Evolutionary conservation across 2,329 filamentous ascomycete genomes (phyloP), one percentile per base, ranked within the genome.

Genomic region (Aspergillus pseudonomiae): DNA sequence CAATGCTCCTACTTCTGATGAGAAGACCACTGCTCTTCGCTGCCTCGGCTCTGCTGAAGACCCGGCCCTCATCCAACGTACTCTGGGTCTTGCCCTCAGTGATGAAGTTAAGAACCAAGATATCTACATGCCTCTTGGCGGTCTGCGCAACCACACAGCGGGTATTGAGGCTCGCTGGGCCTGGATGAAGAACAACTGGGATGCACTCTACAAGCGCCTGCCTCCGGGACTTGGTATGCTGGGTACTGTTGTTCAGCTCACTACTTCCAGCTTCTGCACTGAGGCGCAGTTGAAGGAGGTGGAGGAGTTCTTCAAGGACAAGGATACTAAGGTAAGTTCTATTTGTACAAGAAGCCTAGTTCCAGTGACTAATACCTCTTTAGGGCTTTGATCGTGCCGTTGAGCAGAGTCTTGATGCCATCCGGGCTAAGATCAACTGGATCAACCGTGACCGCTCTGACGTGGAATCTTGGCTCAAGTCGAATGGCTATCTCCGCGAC

Each of bases 71-170:
- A 94, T 97, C 76, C 83, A 95, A 82, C 88, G 88, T 65, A 94
- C 93, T 3, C 85, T 98, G 16, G 86, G 83, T 34, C 83, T 97
- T 67, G 85, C 93, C 36, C 85, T 94, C 62, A 88, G 88, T 76
- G 88, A 89, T 65, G 90, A 96, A 69, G 91, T 97, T 79, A 96
- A 96, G 83, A 93, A 91, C 68, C 94, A 97, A 78, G 94, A 98
- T 77, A 89, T 97, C 68, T 97, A 97, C 81, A 88, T 97, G 75
- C 94, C 94, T 1, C 86, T 95, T 45, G 87, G 88, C 39, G 91
- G 91, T 9, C 86, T 98, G 32, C 88, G 94, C 63, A 87, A 86
- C 59, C 92, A 96, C 75, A 82, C 88, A 9, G 88, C 89, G 50
- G 94, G 94, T 69, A 91, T 96, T 61, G 83, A 91, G 62, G 91